These are phyloP conservation scores for Vigna hirtella DNA, from an alignment of 306 rosid genomes.

Conservation along the genomic window DNA sequence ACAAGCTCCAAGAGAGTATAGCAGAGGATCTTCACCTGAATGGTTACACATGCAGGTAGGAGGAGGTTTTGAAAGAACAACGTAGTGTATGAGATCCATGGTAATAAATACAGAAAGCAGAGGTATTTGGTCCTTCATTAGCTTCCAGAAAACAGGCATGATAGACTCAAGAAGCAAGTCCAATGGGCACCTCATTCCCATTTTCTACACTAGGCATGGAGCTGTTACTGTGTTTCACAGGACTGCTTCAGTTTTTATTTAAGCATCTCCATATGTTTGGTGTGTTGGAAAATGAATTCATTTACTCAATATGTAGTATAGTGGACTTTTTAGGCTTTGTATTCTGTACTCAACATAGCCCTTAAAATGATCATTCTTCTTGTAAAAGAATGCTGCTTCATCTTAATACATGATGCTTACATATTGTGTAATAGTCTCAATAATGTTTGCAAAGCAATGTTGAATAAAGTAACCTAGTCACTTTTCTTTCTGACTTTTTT, in stretches of 20 bases:
- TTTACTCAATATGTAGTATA: conserved; percentile 57
- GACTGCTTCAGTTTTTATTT: conserved; percentile 51
- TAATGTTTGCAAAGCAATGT: conserved; percentile 56
- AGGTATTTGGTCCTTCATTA: conserved; percentile 40
- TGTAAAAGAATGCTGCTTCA: conserved; percentile 63
- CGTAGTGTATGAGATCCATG: conserved; percentile 53
- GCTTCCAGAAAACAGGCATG: conserved; percentile 45
- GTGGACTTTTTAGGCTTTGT: conserved; percentile 52
- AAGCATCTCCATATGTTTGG: conserved; percentile 52
- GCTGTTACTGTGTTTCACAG: conserved; percentile 46
- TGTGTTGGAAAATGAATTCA: conserved; percentile 62
- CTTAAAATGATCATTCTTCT: conserved; percentile 56
- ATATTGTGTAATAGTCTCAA: conserved; percentile 60
- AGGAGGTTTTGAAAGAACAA: conserved; percentile 78
- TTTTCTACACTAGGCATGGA: conserved; percentile 59
- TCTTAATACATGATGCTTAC: conserved; percentile 56
- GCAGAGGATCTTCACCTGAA: conserved; percentile 84
- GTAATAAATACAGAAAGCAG: conserved; percentile 61
- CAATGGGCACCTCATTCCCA: conserved; percentile 48
- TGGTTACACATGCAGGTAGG: conserved; percentile 99
- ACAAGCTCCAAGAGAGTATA: conserved; percentile 71
- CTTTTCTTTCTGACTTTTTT: neutral
- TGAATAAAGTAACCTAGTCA: conserved; percentile 48
- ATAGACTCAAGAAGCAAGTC: conserved; percentile 55
- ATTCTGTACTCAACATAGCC: conserved; percentile 53